Base-by-base conservation (phyloP, 768 basidiomycete species). In the Rhizopogon sp. region DNA sequence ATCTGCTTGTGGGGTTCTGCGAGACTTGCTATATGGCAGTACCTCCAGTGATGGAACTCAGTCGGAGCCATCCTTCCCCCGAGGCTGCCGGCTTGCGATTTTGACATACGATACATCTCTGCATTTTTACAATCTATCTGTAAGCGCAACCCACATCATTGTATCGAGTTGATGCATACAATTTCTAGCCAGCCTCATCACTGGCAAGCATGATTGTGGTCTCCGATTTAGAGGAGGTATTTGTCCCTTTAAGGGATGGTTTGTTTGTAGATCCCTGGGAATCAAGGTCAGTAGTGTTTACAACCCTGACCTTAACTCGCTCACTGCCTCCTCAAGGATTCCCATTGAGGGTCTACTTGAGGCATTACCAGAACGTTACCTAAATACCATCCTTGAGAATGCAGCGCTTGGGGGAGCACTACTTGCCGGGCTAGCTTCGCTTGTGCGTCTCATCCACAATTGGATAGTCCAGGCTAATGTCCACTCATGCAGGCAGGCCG, bases 161-260 rank as follows among this genome's bases (percentile, higher is more conserved):
- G 49, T 2, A 37, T 49, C 35, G 56, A 50, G 55, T 55, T 53
- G 39, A 49, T 56, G 35, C 66, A 61, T 52, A 66, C 50, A 69
- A 56, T 52, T 46, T 45, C 37, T 58, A 52, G 46, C 57, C 57
- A 79, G 76, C 71, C 75, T 63, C 74, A 80, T 65, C 70, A 37
- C 72, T 76, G 61, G 77, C 82, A 1, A 77, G 78, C 37, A 87
- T 95, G 77, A 75, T 95, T 43, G 81, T 98, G 43, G 80, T 98
- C 8, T 74, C 90, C 1, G 97, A 98, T 66, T 71, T 98, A 39
- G 88, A 93, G n/a, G 97, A 99, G 53, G 84, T 93, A 17, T 98
- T 95, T 70, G 70, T 90, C 1, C 97, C 97, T 0, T 67, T 93
- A 22, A 74, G 75, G 17, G 72, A 76, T 5, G 88, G 86, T 2